These are phyloP conservation scores for Camellia sinensis DNA, from an alignment of 148 eudicot species.

Conservation along the genomic window DNA sequence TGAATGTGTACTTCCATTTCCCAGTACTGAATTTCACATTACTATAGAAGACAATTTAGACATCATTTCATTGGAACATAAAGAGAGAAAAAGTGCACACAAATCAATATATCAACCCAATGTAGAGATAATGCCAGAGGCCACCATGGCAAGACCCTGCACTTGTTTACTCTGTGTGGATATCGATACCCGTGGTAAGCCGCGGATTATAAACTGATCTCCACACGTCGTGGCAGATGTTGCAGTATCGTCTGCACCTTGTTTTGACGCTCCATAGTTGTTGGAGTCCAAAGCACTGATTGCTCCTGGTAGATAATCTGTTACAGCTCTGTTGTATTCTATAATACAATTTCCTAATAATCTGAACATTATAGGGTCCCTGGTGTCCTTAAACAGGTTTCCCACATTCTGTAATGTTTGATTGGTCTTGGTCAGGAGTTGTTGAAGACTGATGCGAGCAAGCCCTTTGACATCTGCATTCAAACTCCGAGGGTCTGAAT, in stretches of 20 bases:
- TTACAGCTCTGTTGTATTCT: neutral
- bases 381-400: neutral
- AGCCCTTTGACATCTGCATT: conserved; percentile 12
- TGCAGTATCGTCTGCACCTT: neutral
- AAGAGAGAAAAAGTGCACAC: too few species aligned
- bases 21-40: too few species aligned
- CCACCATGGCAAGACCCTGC: neutral
- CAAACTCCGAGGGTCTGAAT: neutral
- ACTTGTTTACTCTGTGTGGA: neutral
- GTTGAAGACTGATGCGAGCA: conserved; percentile 1
- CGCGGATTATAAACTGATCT: neutral
- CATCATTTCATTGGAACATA: too few species aligned
- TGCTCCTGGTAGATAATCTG: neutral
- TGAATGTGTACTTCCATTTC: too few species aligned
- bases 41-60: too few species aligned
- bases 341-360: neutral
- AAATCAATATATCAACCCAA: neutral
- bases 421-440: neutral
- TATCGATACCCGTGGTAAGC: neutral
- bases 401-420: neutral
- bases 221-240: neutral
- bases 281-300: neutral
- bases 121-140: neutral
- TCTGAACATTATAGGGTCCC: neutral
- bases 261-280: neutral